phyloP scores from a whole-genome alignment of 306 rosid species.

The Glycine tomentella region DNA sequence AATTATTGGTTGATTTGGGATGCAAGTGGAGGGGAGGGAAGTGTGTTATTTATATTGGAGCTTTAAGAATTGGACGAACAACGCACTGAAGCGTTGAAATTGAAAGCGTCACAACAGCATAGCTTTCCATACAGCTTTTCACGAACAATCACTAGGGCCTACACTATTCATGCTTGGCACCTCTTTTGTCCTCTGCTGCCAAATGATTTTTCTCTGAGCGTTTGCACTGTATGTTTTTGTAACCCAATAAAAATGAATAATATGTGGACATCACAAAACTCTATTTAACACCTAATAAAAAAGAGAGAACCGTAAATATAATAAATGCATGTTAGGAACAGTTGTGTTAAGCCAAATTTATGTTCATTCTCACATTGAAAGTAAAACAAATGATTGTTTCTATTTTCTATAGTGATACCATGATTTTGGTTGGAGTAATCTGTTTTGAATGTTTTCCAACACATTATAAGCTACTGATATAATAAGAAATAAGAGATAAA shows the following conservation, averaged over 20 bases:
- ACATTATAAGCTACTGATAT: no score
- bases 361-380: not conserved
- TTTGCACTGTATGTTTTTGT: not conserved
- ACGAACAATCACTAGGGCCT: not conserved
- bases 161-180: not conserved
- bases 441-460: no score
- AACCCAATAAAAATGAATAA: not conserved
- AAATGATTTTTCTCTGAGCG: constrained; percentile 6
- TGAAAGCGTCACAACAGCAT: not conserved
- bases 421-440: no score
- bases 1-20: not conserved
- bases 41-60: not conserved
- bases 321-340: no score
- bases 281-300: no score
- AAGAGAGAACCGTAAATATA: no score
- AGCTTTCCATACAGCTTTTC: constrained; percentile 14
- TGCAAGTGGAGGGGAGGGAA: not conserved
- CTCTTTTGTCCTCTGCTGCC: constrained; percentile 5
- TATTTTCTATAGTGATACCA: no score
- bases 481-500: no score
- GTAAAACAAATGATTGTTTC: not conserved
- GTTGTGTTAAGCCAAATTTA: no score
- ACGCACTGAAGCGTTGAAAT: not conserved
- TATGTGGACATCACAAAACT: no score
- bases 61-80: not conserved